Evolutionary conservation across 306 rosid genomes (phyloP).

Genomic region (Dalbergia oliveri): DNA sequence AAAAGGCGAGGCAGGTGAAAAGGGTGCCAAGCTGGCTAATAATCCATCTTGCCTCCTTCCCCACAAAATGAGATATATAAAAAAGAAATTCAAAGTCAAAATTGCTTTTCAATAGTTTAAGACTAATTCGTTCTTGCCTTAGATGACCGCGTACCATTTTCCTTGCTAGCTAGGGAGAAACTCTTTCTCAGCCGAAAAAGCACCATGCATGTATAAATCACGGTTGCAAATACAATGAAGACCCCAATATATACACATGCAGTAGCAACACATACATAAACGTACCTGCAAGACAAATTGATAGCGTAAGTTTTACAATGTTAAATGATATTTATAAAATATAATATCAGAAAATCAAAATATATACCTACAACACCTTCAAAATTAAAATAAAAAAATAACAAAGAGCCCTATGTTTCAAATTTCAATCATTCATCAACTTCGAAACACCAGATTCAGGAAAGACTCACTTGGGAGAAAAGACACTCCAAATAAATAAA

Average conservation of each 20-base stretch:
- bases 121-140: constrained; percentile 25
- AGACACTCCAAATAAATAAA: constrained; percentile 95
- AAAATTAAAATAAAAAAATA: constrained; percentile 21
- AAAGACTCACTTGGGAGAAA: constrained; percentile 90
- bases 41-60: neutral
- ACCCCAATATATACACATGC: constrained; percentile 73
- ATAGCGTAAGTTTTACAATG: constrained; percentile 21
- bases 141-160: constrained; percentile 39
- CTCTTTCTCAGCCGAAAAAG: constrained; percentile 57
- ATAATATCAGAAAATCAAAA: constrained; percentile 20
- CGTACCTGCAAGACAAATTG: constrained; percentile 65
- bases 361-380: constrained; percentile 13
- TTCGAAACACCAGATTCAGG: constrained; percentile 30
- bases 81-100: constrained; percentile 20
- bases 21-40: neutral
- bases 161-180: constrained; percentile 40
- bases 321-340: constrained; percentile 28
- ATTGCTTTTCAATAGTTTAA: constrained; percentile 23
- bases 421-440: constrained; percentile 31
- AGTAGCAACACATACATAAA: constrained; percentile 78
- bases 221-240: constrained; percentile 65
- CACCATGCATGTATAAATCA: constrained; percentile 66
- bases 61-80: neutral
- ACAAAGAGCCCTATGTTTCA: constrained; percentile 7
- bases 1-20: neutral